Conservation (phyloP, 2,329 filamentous ascomycete species). For the Pseudocercospora fijiensis region DNA sequence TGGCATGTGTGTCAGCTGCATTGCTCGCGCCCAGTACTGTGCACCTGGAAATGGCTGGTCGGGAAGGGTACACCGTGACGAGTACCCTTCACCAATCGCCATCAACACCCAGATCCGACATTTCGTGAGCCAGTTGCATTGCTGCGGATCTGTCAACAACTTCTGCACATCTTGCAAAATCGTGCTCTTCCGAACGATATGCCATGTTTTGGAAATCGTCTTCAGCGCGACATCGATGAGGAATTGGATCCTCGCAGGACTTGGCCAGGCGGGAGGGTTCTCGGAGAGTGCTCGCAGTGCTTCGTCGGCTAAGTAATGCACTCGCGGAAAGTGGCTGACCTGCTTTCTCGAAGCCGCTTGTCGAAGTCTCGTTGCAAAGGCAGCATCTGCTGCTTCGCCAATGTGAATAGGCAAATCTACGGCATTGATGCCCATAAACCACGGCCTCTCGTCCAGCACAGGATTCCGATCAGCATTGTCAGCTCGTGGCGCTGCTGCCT, state of each 20-base stretch:
- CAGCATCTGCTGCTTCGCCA: slow-evolving; percentile 41
- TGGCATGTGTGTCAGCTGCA: slow-evolving; percentile 42
- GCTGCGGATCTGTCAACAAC: slow-evolving; percentile 40
- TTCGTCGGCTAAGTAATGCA: slow-evolving; percentile 37
- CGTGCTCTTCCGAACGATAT: slow-evolving; percentile 44
- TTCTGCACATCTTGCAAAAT: slow-evolving; percentile 43
- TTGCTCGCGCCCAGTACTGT: slow-evolving; percentile 46
- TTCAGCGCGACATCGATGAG: slow-evolving; percentile 45
- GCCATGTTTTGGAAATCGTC: slow-evolving; percentile 45
- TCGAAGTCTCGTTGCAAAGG: slow-evolving; percentile 41
- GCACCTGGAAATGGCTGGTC: slow-evolving; percentile 46
- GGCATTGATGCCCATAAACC: slow-evolving; percentile 39
- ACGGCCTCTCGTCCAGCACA: slow-evolving; percentile 39
- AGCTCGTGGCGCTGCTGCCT: slow-evolving; percentile 19
- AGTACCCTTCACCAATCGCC: slow-evolving; percentile 50
- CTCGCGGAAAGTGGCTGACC: slow-evolving; percentile 38
- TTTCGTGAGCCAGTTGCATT: slow-evolving; percentile 38
- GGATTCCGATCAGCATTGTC: slow-evolving; percentile 38
- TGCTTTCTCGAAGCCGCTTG: slow-evolving; percentile 34
- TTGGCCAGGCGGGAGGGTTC: slow-evolving; percentile 42
- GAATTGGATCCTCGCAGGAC: slow-evolving; percentile 41
- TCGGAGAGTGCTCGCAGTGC: slow-evolving; percentile 40
- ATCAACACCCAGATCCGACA: slow-evolving; percentile 50
- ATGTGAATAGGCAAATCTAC: slow-evolving; percentile 40
- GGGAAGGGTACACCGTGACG: slow-evolving; percentile 40